These are phyloP conservation scores for Kurtzmaniella cleridarum DNA, from an alignment of 805 yeast species.

Conservation along the genomic window DNA sequence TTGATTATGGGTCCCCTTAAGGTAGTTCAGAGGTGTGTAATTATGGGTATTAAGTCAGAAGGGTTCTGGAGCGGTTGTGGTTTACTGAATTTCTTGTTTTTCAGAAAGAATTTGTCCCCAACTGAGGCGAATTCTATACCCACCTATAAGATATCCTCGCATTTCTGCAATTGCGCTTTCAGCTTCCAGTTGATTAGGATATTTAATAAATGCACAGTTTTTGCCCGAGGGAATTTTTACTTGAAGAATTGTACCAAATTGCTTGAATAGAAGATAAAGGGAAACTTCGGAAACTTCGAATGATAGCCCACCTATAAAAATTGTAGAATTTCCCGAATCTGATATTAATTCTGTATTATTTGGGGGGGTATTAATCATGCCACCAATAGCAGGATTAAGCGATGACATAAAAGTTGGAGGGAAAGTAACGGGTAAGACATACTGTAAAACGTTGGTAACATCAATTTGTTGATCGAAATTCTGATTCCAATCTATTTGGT, in stretches of 20 bases:
- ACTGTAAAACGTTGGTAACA: background rate
- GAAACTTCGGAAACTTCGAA: slow-evolving; percentile 58
- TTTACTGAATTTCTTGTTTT: slow-evolving; percentile 28
- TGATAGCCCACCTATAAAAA: slow-evolving; percentile 75
- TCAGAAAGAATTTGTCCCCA: slow-evolving; percentile 68
- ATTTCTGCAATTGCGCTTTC: slow-evolving; percentile 79
- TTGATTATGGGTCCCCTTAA: no score
- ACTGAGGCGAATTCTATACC: slow-evolving; percentile 72
- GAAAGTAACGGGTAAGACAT: no score
- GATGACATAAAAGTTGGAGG: no score
- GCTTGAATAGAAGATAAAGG: slow-evolving; percentile 56
- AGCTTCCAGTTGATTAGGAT: slow-evolving; percentile 69
- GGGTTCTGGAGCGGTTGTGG: slow-evolving; percentile 13
- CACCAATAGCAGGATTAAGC: slow-evolving; percentile 2
- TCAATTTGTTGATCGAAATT: slow-evolving; percentile 7
- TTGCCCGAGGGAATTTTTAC: slow-evolving; percentile 77
- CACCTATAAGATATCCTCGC: slow-evolving; percentile 89
- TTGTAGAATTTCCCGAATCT: slow-evolving; percentile 68
- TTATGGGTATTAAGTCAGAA: no score
- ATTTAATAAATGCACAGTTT: slow-evolving; percentile 87
- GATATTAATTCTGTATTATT: slow-evolving; percentile 19
- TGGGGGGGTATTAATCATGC: slow-evolving; percentile 3
- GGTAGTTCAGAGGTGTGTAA: no score
- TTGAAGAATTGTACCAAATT: slow-evolving; percentile 65
- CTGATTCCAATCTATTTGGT: slow-evolving; percentile 14